phyloP scores from a whole-genome alignment of 2,329 filamentous ascomycete species.

The Diplocarpon mali region DNA sequence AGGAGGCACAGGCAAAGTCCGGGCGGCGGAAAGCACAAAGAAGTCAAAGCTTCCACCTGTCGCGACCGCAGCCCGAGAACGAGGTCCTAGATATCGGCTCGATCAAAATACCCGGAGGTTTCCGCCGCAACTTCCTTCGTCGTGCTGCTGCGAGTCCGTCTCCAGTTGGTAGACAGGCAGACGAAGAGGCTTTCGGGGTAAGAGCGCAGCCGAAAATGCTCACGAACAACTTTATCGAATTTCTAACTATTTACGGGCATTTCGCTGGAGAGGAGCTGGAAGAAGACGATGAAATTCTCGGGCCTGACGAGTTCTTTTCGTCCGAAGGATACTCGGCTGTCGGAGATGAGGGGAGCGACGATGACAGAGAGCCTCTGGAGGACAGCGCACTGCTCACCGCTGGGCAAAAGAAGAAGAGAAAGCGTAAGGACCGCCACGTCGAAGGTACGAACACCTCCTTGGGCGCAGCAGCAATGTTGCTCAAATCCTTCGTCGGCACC shows the following conservation, averaged over 20 bases:
- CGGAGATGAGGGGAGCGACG: constrained; percentile 44
- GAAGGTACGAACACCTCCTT: constrained; percentile 68
- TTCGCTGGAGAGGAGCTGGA: constrained; percentile 95
- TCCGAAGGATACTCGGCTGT: constrained; percentile 50
- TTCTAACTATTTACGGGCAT: constrained; percentile 88
- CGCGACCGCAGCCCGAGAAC: constrained; percentile 66
- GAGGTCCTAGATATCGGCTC: constrained; percentile 76
- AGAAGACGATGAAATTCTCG: constrained; percentile 85
- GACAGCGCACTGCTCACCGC: constrained; percentile 73
- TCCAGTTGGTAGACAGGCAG: constrained; percentile 27
- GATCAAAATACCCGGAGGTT: constrained; percentile 89
- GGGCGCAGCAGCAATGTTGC: constrained; percentile 71
- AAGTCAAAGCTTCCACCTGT: constrained; percentile 78
- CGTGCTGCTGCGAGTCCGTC: constrained; percentile 58
- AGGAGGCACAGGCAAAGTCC: constrained; percentile 64
- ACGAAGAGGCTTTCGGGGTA: constrained; percentile 28
- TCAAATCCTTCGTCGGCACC: constrained; percentile 97
- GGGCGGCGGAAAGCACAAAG: constrained; percentile 50
- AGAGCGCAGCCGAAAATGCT: constrained; percentile 52
- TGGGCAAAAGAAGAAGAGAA: constrained; percentile 55
- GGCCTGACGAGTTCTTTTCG: constrained; percentile 83
- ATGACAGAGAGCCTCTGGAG: constrained; percentile 73
- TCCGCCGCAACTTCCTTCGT: constrained; percentile 80
- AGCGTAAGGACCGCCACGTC: constrained; percentile 62
- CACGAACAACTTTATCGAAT: constrained; percentile 91